Base-by-base conservation (phyloP, 768 basidiomycete species). In the Chlorophyllum brunneum region DNA sequence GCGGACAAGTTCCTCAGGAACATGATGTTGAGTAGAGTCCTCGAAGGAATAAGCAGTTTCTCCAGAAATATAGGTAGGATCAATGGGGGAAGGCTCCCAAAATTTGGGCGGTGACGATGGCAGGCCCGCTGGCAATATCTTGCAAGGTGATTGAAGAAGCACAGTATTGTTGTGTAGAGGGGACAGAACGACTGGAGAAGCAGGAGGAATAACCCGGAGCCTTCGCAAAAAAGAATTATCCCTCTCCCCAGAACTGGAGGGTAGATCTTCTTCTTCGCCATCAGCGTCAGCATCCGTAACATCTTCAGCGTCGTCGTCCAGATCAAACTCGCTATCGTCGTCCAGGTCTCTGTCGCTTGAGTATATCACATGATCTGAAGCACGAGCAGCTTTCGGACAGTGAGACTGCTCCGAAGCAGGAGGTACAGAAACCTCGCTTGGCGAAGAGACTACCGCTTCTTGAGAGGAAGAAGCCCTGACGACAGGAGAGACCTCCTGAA, bases 401-500 rank as follows among this genome's bases (percentile, higher is more conserved):
- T 13, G 16, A 18, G 20, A 23, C n/a, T 8, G 20, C 11, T 30
- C 36, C 10, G 18, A 27, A 18, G 27, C 26, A 30, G 51, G 37
- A n/a, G 30, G 39, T 15, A 39, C 20, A 39, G 36, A 10, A 29
- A 23, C 29, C 5, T 53, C 37, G 5, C 36, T 29, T 2, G 51
- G 43, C 4, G 51, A 46, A 7, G 51, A 37, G 22, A 38, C 44
- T 24, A 30, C 22, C 23, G 15, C 42, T 1, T 39, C 42, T 15
- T 46, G 51, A 29, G 51, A 53, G 4, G 55, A 57, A 29, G 54
- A 52, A 16, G 61, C 61, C 30, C 67, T 64, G 43, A 67, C 55
- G 39, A 68, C 60, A 23, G 69, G 68, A 31, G 68, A 70, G 13
- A 67, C 37, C 48, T 67, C 67, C 23, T 59, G 61, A 5, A 62